These are phyloP conservation scores for Cryptococcus floricola DNA, from an alignment of 1,284 basidiomycete species.

Conservation along the genomic window DNA sequence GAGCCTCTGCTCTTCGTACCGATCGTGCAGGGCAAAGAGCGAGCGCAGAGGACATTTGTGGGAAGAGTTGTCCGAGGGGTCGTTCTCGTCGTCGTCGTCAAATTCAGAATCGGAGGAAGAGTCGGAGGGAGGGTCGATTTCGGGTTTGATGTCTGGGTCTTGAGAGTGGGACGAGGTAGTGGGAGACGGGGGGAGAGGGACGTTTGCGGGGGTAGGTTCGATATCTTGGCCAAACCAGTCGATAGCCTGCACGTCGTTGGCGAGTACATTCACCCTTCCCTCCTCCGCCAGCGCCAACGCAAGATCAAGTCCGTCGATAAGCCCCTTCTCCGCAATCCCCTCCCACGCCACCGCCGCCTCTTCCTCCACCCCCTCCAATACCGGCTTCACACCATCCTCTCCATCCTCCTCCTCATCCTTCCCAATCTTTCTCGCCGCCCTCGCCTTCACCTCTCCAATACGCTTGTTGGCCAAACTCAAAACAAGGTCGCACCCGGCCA, in stretches of 20 bases:
- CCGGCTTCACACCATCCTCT: background rate
- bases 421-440: slow-evolving; percentile 9
- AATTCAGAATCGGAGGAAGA: slow-evolving; percentile 15
- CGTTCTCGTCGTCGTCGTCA: slow-evolving; percentile 15
- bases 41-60: slow-evolving; percentile 27
- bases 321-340: slow-evolving; percentile 6
- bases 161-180: background rate
- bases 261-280: slow-evolving; percentile 8
- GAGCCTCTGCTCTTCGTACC: slow-evolving; percentile 37
- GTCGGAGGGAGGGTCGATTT: slow-evolving; percentile 5
- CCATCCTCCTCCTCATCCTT: background rate
- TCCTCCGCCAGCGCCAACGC: slow-evolving; percentile 11
- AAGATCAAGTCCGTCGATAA: slow-evolving; percentile 8
- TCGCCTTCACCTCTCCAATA: slow-evolving; percentile 20
- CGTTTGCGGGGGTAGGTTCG: no score
- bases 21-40: slow-evolving; percentile 31
- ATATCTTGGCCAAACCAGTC: slow-evolving; percentile 16
- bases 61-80: background rate
- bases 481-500: slow-evolving; percentile 21
- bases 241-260: background rate
- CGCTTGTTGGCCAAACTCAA: slow-evolving; percentile 24
- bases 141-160: background rate
- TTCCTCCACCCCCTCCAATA: background rate
- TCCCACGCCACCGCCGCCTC: slow-evolving; percentile 14
- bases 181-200: background rate